Conservation (phyloP, 2,329 filamentous ascomycete species). For the Trichoderma afroharzianum region DNA sequence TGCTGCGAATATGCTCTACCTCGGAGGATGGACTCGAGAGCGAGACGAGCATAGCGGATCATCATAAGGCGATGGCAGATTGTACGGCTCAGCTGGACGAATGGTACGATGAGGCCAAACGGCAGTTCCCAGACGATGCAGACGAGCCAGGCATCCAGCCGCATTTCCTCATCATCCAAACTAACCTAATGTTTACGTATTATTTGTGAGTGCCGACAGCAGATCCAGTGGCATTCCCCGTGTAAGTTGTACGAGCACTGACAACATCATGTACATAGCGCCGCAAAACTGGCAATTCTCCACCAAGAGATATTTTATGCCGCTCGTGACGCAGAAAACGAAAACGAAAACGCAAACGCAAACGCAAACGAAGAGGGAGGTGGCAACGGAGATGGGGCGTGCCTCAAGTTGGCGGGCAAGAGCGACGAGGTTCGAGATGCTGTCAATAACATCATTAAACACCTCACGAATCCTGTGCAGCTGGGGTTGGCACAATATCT, state of each 20-base stretch:
- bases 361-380: not conserved
- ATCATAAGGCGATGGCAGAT: not conserved
- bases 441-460: not conserved
- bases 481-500: conserved; percentile 11
- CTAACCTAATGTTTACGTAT: conserved; percentile 13
- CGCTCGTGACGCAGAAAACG: conserved; percentile 1
- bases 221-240: not conserved
- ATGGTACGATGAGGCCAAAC: conserved; percentile 2
- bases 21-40: conserved; percentile 9
- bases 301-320: conserved; percentile 12
- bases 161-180: conserved; percentile 11
- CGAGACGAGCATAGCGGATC: not conserved
- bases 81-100: not conserved
- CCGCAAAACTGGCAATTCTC: not conserved
- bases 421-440: conserved; percentile 12
- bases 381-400: not conserved
- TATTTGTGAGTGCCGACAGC: conserved; percentile 6
- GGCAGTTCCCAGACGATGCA: conserved; percentile 1
- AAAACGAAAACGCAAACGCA: not conserved
- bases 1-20: not conserved
- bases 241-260: not conserved
- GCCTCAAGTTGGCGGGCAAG: not conserved
- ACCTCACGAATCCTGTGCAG: conserved; percentile 8
- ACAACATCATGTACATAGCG: not conserved
- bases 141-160: conserved; percentile 4